Evolutionary conservation across 306 rosid genomes (phyloP).

Genomic region (Corylus avellana): DNA sequence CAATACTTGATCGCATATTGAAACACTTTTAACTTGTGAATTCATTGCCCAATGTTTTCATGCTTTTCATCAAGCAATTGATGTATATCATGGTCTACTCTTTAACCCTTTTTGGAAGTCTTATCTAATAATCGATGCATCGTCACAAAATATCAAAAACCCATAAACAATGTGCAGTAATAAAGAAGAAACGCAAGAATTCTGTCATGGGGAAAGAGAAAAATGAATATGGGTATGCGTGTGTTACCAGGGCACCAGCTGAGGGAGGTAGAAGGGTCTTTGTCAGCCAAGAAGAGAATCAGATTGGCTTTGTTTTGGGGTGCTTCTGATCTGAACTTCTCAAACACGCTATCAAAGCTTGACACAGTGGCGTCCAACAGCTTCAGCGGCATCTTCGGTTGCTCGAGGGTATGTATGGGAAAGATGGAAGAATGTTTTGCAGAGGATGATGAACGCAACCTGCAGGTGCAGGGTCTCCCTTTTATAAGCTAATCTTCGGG

Average conservation of each 20-base stretch:
- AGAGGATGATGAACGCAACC: no score
- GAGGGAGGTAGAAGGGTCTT: slow-evolving; percentile 75
- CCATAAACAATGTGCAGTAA: not conserved
- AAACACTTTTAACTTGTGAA: no score
- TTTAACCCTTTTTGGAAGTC: no score
- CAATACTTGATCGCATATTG: no score
- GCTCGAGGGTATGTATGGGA: not conserved
- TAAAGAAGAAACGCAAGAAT: not conserved
- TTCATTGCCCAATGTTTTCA: no score
- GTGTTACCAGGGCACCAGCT: slow-evolving; percentile 67
- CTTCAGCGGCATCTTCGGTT: slow-evolving; percentile 62
- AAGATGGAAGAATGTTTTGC: not conserved
- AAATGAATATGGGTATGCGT: not conserved
- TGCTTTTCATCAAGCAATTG: no score
- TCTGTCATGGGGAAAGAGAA: not conserved
- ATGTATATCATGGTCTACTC: no score
- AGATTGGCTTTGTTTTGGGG: slow-evolving; percentile 57
- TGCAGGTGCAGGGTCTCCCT: not conserved
- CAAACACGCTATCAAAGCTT: slow-evolving; percentile 55
- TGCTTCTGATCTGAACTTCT: slow-evolving; percentile 66
- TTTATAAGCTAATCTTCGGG: not conserved
- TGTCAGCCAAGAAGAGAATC: slow-evolving; percentile 84
- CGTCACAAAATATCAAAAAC: not conserved
- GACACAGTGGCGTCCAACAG: slow-evolving; percentile 58
- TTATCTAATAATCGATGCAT: no score